These are phyloP conservation scores for Raffaelea deltoideospora DNA, from an alignment of 2,329 filamentous ascomycete genomes.

Conservation along the genomic window DNA sequence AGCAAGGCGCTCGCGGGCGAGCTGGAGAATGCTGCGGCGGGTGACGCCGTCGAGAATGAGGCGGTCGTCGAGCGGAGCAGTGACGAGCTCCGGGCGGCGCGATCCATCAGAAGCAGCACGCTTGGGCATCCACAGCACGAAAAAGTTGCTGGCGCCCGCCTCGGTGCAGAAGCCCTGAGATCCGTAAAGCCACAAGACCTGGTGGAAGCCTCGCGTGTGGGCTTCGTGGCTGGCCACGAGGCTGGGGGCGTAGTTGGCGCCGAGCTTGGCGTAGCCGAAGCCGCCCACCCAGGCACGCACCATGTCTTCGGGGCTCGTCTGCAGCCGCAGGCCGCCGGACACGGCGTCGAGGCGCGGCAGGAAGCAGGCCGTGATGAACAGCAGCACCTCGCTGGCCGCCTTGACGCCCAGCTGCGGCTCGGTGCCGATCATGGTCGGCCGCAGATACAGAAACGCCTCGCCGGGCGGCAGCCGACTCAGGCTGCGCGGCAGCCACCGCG, in stretches of 20 bases:
- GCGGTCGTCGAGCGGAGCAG: constrained; percentile 66
- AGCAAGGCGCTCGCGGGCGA: constrained; percentile 48
- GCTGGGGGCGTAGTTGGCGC: constrained; percentile 82
- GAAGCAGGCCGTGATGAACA: constrained; percentile 64
- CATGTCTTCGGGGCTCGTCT: constrained; percentile 68
- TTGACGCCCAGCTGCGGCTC: constrained; percentile 69
- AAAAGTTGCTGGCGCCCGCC: constrained; percentile 86
- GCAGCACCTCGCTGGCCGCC: constrained; percentile 64
- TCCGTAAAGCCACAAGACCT: constrained; percentile 90
- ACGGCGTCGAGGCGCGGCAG: constrained; percentile 42
- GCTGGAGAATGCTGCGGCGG: constrained; percentile 61
- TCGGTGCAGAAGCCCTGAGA: constrained; percentile 67
- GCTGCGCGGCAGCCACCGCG: constrained; percentile 63
- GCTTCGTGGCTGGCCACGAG: constrained; percentile 68
- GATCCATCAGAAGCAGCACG: constrained; percentile 30
- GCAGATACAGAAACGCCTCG: constrained; percentile 67
- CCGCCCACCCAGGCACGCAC: constrained; percentile 87
- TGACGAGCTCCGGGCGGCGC: constrained; percentile 53
- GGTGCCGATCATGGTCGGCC: constrained; percentile 75
- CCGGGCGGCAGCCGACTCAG: constrained; percentile 27
- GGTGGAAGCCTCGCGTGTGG: constrained; percentile 57
- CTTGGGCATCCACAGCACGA: constrained; percentile 60
- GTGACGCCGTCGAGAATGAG: constrained; percentile 84
- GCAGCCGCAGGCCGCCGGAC: constrained; percentile 50
- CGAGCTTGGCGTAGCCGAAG: constrained; percentile 83